Conservation (phyloP, 2,329 filamentous ascomycete genomes). For the Zasmidium cellare region DNA sequence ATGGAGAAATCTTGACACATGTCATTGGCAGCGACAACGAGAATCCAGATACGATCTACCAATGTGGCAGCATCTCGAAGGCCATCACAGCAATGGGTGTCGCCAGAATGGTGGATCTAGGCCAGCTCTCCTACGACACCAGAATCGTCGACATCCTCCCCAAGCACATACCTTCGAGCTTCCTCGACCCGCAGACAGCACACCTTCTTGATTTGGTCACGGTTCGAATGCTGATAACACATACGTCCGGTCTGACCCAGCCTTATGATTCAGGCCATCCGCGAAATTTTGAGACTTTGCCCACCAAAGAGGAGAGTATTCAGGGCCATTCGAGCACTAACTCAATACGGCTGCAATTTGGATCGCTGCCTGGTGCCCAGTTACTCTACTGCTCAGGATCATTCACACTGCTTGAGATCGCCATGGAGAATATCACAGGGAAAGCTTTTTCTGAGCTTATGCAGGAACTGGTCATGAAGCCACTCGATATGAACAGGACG, state of each 20-base stretch:
- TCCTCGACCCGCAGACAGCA: slow-evolving; percentile 18
- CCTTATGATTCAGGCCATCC: slow-evolving; percentile 28
- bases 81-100: slow-evolving; percentile 24
- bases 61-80: slow-evolving; percentile 31
- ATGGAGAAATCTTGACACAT: slow-evolving; percentile 15
- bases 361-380: slow-evolving; percentile 22
- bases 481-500: slow-evolving; percentile 26
- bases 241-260: slow-evolving; percentile 27
- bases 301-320: slow-evolving; percentile 16
- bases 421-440: slow-evolving; percentile 21
- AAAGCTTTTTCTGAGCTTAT: slow-evolving; percentile 22
- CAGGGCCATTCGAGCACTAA: slow-evolving; percentile 21
- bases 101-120: slow-evolving; percentile 26
- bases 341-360: slow-evolving; percentile 23
- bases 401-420: slow-evolving; percentile 23
- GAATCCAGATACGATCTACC: slow-evolving; percentile 25
- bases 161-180: slow-evolving; percentile 2
- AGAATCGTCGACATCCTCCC: slow-evolving; percentile 21
- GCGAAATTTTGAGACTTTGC: slow-evolving; percentile 4
- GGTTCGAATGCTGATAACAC: slow-evolving; percentile 25
- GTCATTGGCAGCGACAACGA: slow-evolving; percentile 17
- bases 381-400: slow-evolving; percentile 30
- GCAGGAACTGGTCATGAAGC: slow-evolving; percentile 24
- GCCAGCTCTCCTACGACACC: slow-evolving; percentile 21
- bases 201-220: slow-evolving; percentile 25